These are phyloP conservation scores for Chrysoporthe austroafricana DNA, from an alignment of 2,329 filamentous ascomycete species.

Conservation along the genomic window DNA sequence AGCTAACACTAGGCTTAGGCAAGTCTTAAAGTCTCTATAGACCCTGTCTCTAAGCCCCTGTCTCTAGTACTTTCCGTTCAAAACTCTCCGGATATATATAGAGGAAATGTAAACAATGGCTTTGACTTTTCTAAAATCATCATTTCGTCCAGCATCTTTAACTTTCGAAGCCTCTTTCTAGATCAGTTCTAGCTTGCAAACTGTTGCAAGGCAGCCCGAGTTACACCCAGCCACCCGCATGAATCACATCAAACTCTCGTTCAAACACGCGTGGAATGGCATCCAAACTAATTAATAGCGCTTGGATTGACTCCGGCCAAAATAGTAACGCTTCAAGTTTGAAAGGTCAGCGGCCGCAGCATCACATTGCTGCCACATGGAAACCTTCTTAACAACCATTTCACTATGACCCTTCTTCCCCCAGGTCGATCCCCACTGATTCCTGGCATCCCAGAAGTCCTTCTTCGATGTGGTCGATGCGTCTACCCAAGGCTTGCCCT, in stretches of 20 bases:
- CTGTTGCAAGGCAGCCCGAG: background rate
- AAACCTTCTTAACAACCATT: constrained; percentile 13
- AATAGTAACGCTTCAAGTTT: background rate
- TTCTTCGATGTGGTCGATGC: constrained; percentile 16
- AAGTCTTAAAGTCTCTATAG: too few relatives aligned
- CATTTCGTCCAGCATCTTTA: background rate
- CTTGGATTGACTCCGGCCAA: too few relatives aligned
- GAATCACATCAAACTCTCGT: background rate
- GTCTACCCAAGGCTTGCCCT: constrained; percentile 29
- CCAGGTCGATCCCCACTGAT: constrained; percentile 17
- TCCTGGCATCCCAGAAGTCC: constrained; percentile 27
- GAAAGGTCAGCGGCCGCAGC: constrained; percentile 2
- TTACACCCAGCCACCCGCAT: background rate
- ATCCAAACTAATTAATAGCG: too few relatives aligned
- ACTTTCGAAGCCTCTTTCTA: background rate
- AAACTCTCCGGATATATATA: too few relatives aligned
- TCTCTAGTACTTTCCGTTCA: too few relatives aligned
- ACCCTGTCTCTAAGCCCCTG: too few relatives aligned
- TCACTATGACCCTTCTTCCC: constrained; percentile 3
- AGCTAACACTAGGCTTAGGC: too few relatives aligned
- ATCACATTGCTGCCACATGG: constrained; percentile 29
- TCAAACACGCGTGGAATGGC: background rate
- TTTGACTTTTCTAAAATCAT: background rate
- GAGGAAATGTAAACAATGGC: background rate
- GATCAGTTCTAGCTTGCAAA: background rate